A percentile compares a stretch with the other conserved stretches of the same genome.
Evolutionary conservation across 1,284 basidiomycete genomes (phyloP).

Genomic region (Lignosus rhinocerotis): DNA sequence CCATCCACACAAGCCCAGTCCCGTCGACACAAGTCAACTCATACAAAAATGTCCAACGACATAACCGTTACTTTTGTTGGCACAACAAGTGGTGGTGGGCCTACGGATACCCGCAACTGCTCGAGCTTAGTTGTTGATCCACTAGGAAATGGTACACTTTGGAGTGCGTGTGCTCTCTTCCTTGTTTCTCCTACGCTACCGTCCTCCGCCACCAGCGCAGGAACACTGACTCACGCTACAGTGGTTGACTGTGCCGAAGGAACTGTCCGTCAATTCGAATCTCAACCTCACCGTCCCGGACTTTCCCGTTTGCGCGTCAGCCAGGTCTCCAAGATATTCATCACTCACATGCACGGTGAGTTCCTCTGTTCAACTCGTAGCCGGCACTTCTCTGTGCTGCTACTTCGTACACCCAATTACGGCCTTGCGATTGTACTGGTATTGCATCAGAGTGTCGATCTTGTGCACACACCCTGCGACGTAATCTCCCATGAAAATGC

Average conservation of each 20-base stretch:
- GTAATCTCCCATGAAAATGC: too few relatives aligned
- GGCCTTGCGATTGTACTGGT: too few relatives aligned
- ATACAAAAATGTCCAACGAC: constrained; percentile 23
- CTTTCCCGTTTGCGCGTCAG: constrained; percentile 45
- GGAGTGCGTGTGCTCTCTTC: constrained; percentile 51
- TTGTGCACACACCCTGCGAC: too few relatives aligned
- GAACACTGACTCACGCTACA: constrained; percentile 28
- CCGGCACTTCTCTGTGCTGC: neutral
- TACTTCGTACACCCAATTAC: neutral
- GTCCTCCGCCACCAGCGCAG: neutral
- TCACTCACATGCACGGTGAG: constrained; percentile 87
- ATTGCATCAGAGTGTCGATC: too few relatives aligned
- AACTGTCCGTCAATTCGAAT: constrained; percentile 59
- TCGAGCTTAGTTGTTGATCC: constrained; percentile 66
- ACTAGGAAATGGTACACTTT: constrained; percentile 54
- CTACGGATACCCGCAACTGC: constrained; percentile 66
- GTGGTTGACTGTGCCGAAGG: constrained; percentile 91
- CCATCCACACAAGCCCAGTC: too few relatives aligned
- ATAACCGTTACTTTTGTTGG: constrained; percentile 64
- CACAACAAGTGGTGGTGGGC: constrained; percentile 74
- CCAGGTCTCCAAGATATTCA: constrained; percentile 74
- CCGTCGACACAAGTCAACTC: too few relatives aligned
- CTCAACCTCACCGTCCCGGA: constrained; percentile 31
- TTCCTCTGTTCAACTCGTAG: neutral
- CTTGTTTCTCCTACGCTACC: neutral